Conservation (phyloP, 805 yeast species). For the Kuraishia molischiana region DNA sequence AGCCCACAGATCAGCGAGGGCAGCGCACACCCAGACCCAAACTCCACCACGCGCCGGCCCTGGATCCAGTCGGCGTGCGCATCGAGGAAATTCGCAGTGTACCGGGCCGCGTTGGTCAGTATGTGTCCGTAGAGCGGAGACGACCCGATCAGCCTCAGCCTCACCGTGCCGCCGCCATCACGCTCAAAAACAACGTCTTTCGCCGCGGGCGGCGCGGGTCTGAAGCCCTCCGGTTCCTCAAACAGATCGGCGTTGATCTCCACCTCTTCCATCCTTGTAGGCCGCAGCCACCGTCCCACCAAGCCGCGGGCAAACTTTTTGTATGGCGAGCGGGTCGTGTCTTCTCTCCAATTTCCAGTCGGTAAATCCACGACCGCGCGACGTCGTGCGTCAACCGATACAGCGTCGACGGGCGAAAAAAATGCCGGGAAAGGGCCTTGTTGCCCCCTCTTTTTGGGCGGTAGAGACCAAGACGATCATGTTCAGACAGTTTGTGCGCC, state of each 20-base stretch:
- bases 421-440: too few species aligned
- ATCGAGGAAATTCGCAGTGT: conserved; percentile 76
- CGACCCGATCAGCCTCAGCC: conserved; percentile 69
- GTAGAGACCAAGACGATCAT: too few species aligned
- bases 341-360: too few species aligned
- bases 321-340: too few species aligned
- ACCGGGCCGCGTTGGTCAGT: conserved; percentile 90
- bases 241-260: conserved; percentile 40
- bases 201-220: conserved; percentile 47
- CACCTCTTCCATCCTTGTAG: background rate
- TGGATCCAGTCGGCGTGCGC: conserved; percentile 37
- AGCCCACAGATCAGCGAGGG: conserved; percentile 77
- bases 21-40: conserved; percentile 94
- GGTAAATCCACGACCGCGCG: too few species aligned
- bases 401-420: too few species aligned
- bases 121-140: conserved; percentile 96
- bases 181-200: conserved; percentile 62
- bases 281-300: too few species aligned
- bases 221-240: conserved; percentile 70
- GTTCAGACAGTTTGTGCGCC: background rate
- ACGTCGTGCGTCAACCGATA: too few species aligned
- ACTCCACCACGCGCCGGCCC: conserved; percentile 68
- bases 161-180: conserved; percentile 21
- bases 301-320: too few species aligned
- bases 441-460: too few species aligned